Conservation (phyloP, 73 alveolate genomes). For the Breviolum minutum region DNA sequence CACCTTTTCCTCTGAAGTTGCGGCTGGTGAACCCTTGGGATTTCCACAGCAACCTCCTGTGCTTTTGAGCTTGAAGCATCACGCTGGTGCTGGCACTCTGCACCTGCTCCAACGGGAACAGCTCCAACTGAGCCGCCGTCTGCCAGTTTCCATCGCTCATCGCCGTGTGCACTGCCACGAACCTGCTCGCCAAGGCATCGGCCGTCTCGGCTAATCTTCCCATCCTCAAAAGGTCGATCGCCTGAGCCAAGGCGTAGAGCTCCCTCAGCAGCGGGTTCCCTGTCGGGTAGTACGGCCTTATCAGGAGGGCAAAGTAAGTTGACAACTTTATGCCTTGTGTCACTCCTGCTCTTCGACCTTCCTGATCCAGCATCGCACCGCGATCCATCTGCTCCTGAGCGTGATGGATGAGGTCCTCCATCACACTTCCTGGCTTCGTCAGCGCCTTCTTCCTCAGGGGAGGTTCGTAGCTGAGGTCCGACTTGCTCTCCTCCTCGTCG, state of each 20-base stretch:
- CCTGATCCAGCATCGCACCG: neutral
- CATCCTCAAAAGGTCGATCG: neutral
- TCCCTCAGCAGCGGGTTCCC: neutral
- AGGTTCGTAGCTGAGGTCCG: neutral
- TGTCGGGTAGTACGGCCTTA: neutral
- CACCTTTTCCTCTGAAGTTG: neutral
- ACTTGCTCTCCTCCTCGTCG: neutral
- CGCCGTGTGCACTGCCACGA: neutral
- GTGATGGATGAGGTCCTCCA: neutral
- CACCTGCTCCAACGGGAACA: neutral
- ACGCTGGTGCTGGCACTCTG: neutral
- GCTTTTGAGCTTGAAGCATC: neutral
- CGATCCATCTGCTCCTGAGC: slow-evolving; percentile 1
- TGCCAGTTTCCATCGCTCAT: neutral
- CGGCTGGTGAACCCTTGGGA: neutral
- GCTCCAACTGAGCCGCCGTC: neutral
- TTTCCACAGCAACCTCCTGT: neutral
- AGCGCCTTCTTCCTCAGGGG: neutral
- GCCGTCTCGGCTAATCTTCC: neutral
- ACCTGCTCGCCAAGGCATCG: neutral
- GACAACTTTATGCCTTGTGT: neutral
- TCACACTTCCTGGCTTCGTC: neutral
- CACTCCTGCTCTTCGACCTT: neutral
- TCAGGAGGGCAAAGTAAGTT: neutral
- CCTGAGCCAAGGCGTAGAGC: neutral